phyloP scores from a whole-genome alignment of 345 rosid genomes.

The Nasturtium officinale region DNA sequence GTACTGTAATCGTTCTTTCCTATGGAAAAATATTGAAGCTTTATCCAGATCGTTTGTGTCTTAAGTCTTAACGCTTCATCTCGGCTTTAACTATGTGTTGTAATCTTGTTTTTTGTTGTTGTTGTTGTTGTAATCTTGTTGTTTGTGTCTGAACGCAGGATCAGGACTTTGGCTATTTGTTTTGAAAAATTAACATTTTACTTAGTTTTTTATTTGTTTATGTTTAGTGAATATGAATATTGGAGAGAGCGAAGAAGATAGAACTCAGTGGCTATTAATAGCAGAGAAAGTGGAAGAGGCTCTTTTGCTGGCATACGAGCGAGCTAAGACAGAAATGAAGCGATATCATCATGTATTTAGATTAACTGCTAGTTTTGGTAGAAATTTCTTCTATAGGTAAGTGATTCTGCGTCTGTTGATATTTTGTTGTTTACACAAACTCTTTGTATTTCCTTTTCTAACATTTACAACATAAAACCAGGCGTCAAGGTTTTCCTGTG shows the following conservation, averaged over 20 bases:
- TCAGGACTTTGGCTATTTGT: too few species aligned
- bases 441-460: not conserved
- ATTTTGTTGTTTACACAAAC: constrained; percentile 12
- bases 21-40: too few species aligned
- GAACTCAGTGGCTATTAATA: constrained; percentile 47
- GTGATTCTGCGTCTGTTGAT: constrained; percentile 25
- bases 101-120: too few species aligned
- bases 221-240: constrained; percentile 19
- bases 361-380: constrained; percentile 67
- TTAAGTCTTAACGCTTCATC: too few species aligned
- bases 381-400: constrained; percentile 52
- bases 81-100: too few species aligned
- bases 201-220: constrained; percentile 4
- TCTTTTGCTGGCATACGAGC: constrained; percentile 48
- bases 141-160: too few species aligned
- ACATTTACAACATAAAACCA: constrained; percentile 11
- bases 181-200: too few species aligned
- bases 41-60: too few species aligned
- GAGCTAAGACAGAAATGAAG: constrained; percentile 39
- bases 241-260: constrained; percentile 31
- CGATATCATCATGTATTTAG: constrained; percentile 22
- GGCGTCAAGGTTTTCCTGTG: constrained; percentile 30
- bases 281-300: constrained; percentile 57
- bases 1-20: too few species aligned
- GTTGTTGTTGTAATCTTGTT: too few species aligned